A percentile compares a stretch with the other conserved stretches of the same genome.
These are phyloP conservation scores for Iris macrosiphon DNA, from an alignment of 106 monocot species.

Conservation along the genomic window DNA sequence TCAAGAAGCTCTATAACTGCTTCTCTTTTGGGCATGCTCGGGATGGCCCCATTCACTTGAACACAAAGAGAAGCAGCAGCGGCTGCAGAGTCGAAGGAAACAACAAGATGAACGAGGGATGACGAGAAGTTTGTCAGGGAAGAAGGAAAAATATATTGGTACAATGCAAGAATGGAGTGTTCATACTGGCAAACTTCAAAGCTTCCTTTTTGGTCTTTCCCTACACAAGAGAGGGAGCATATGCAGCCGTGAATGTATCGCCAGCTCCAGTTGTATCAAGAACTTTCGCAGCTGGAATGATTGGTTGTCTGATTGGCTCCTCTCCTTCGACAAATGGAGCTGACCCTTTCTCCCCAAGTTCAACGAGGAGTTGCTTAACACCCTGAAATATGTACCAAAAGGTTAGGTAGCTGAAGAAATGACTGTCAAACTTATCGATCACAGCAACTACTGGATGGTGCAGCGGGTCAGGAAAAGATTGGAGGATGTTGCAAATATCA, in stretches of 20 bases:
- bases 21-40: slow-evolving; percentile 66
- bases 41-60: slow-evolving; percentile 77
- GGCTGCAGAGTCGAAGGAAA: slow-evolving; percentile 35
- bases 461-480: too few species aligned
- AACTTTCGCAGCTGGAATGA: slow-evolving; percentile 40
- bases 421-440: too few species aligned
- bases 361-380: slow-evolving; percentile 48
- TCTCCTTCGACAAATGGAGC: slow-evolving; percentile 64
- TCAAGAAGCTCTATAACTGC: slow-evolving; percentile 59
- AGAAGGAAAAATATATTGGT: not conserved
- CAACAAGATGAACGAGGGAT: too few species aligned
- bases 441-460: too few species aligned
- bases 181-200: slow-evolving; percentile 67
- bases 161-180: not conserved
- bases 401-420: too few species aligned
- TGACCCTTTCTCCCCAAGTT: slow-evolving; percentile 70
- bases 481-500: too few species aligned
- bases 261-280: slow-evolving; percentile 80
- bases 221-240: slow-evolving; percentile 66
- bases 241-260: slow-evolving; percentile 83
- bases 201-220: slow-evolving; percentile 53
- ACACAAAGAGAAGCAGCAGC: slow-evolving; percentile 80
- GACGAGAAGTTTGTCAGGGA: not conserved
- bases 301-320: slow-evolving; percentile 45
- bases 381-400: slow-evolving; percentile 25